A percentile compares a stretch with the other conserved stretches of the same genome.
phyloP scores from a whole-genome alignment of 2,329 filamentous ascomycete species.

The Scytalidium sp. region DNA sequence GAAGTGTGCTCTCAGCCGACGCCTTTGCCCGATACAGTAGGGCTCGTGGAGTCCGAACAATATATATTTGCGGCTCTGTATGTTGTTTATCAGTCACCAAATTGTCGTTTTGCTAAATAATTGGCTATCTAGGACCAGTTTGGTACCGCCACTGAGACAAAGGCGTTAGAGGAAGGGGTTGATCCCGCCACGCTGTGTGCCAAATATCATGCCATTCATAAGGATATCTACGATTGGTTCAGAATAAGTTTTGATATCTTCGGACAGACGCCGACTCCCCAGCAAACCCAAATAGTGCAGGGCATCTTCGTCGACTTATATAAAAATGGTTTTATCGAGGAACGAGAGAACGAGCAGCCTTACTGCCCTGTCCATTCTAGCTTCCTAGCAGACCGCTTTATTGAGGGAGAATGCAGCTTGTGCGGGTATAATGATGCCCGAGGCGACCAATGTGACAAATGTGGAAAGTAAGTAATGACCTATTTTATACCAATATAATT shows the following conservation, averaged over 20 bases:
- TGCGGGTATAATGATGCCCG: slow-evolving; percentile 70
- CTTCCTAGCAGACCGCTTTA: slow-evolving; percentile 83
- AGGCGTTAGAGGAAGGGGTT: slow-evolving; percentile 83
- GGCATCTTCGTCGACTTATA: slow-evolving; percentile 85
- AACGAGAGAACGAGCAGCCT: slow-evolving; percentile 83
- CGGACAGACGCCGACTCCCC: slow-evolving; percentile 81
- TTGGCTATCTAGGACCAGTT: too few relatives aligned
- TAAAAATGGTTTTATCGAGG: slow-evolving; percentile 83
- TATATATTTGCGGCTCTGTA: slow-evolving; percentile 83
- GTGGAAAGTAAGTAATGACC: too few relatives aligned
- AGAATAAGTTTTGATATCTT: slow-evolving; percentile 93
- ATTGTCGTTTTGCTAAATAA: too few relatives aligned
- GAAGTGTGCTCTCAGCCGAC: slow-evolving; percentile 60
- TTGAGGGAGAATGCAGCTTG: slow-evolving; percentile 75
- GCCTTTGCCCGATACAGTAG: slow-evolving; percentile 82
- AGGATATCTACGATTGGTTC: slow-evolving; percentile 95
- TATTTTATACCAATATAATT: too few relatives aligned
- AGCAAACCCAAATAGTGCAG: slow-evolving; percentile 92
- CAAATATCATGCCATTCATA: slow-evolving; percentile 89
- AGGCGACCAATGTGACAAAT: slow-evolving; percentile 74
- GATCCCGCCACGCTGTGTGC: slow-evolving; percentile 82
- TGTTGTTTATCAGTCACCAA: too few relatives aligned
- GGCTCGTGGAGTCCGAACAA: slow-evolving; percentile 72
- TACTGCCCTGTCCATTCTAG: slow-evolving; percentile 78
- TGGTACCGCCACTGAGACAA: slow-evolving; percentile 93